A percentile compares a stretch with the other conserved stretches of the same genome.
These are phyloP conservation scores for Steccherinum ochraceum DNA, from an alignment of 768 basidiomycete species.

Conservation along the genomic window DNA sequence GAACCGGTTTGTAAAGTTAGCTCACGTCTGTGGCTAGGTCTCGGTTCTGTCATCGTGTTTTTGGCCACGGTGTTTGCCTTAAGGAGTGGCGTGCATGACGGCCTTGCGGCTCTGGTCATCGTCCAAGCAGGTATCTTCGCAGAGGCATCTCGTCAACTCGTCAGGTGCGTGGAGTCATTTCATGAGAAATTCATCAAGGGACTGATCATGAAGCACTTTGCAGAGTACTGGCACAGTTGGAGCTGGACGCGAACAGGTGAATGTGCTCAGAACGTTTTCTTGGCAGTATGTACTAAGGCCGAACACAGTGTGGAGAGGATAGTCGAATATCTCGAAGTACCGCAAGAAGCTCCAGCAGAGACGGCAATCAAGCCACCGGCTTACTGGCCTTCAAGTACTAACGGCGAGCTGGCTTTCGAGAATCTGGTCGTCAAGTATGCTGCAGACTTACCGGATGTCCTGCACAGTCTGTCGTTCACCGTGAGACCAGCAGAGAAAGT, in stretches of 20 bases:
- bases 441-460: constrained; percentile 51
- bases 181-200: neutral
- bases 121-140: constrained; percentile 66
- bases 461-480: constrained; percentile 52
- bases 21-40: constrained; percentile 38
- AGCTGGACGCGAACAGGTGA: constrained; percentile 37
- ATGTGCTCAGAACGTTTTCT: too few relatives aligned
- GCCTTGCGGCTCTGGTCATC: constrained; percentile 66
- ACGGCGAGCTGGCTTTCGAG: constrained; percentile 52
- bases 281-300: too few relatives aligned
- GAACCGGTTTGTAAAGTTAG: neutral
- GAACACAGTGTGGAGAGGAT: constrained; percentile 69
- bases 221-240: constrained; percentile 63
- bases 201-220: neutral
- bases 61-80: constrained; percentile 65
- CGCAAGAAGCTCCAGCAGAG: constrained; percentile 63
- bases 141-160: constrained; percentile 59
- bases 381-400: constrained; percentile 62
- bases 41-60: constrained; percentile 68
- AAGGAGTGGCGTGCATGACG: constrained; percentile 47
- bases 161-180: constrained; percentile 35
- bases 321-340: constrained; percentile 60
- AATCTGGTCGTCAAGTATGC: constrained; percentile 58
- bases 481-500: constrained; percentile 61
- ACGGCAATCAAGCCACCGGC: constrained; percentile 57